Conservation (phyloP, 306 rosid genomes). For the Fragaria nilgerrensis region DNA sequence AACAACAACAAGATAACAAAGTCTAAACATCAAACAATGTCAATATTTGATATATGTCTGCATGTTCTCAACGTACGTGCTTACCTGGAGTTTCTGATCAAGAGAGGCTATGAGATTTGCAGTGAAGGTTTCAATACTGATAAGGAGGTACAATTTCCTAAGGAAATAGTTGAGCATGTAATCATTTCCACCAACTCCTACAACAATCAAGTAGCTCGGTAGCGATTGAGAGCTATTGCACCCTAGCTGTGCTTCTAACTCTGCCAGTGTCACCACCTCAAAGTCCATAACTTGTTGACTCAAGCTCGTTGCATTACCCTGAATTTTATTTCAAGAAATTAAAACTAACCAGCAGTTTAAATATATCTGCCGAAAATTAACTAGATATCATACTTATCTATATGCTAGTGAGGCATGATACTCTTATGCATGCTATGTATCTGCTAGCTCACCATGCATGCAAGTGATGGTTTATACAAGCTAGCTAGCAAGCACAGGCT, state of each 20-base stretch:
- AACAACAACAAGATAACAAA: background rate
- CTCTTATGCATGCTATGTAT: background rate
- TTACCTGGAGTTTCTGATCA: constrained; percentile 18
- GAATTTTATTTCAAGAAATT: background rate
- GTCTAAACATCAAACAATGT: background rate
- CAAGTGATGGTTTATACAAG: background rate
- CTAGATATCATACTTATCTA: too few relatives aligned
- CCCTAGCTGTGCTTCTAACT: constrained; percentile 21
- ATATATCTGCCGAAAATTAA: too few relatives aligned
- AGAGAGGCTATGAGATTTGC: constrained; percentile 32
- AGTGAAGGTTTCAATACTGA: constrained; percentile 29
- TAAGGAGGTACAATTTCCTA: background rate
- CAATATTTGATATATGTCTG: background rate
- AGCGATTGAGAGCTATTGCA: constrained; percentile 6
- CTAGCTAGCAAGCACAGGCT: background rate
- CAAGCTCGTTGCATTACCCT: constrained; percentile 42
- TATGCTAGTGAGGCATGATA: background rate
- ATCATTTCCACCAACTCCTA: constrained; percentile 51
- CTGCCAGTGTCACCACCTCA: constrained; percentile 39
- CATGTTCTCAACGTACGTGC: background rate
- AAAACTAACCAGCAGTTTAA: background rate
- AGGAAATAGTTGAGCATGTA: constrained; percentile 45
- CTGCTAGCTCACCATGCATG: background rate
- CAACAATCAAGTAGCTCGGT: constrained; percentile 39
- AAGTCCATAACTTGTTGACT: constrained; percentile 40